phyloP scores from a whole-genome alignment of 2,329 filamentous ascomycete species.

The Leptoxyphium fumago region DNA sequence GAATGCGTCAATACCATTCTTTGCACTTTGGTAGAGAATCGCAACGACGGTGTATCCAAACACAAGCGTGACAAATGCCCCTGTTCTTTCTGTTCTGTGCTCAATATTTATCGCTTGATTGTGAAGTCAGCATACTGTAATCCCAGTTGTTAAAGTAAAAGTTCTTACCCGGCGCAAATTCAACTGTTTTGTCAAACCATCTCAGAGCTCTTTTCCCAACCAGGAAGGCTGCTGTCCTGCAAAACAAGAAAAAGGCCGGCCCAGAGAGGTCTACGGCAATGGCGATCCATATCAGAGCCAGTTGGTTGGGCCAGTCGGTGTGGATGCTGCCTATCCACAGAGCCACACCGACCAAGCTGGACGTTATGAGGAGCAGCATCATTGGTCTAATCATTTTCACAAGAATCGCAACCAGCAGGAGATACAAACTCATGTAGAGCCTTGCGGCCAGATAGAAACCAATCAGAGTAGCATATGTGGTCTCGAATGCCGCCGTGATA shows the following conservation, averaged over 20 bases:
- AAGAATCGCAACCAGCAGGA: slow-evolving; percentile 30
- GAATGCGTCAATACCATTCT: slow-evolving; percentile 39
- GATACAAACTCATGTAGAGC: slow-evolving; percentile 38
- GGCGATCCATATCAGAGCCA: slow-evolving; percentile 43
- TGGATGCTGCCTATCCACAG: slow-evolving; percentile 49
- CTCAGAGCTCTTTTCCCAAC: slow-evolving; percentile 7
- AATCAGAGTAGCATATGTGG: slow-evolving; percentile 44
- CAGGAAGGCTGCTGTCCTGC: slow-evolving; percentile 15
- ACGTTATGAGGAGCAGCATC: slow-evolving; percentile 36
- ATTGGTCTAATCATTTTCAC: slow-evolving; percentile 44
- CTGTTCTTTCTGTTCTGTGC: slow-evolving; percentile 49
- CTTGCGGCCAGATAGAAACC: slow-evolving; percentile 45
- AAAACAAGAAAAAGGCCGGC: slow-evolving; percentile 27
- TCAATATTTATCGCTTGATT: slow-evolving; percentile 41
- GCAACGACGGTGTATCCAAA: slow-evolving; percentile 51
- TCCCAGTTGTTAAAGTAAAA: no score
- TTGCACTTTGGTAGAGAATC: slow-evolving; percentile 43
- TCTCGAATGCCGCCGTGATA: slow-evolving; percentile 40
- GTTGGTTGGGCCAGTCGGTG: slow-evolving; percentile 38
- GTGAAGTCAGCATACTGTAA: background rate
- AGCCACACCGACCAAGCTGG: slow-evolving; percentile 33
- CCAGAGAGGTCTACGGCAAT: slow-evolving; percentile 40
- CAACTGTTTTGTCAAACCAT: slow-evolving; percentile 29
- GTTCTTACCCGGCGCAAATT: slow-evolving; percentile 40
- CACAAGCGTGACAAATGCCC: slow-evolving; percentile 49